phyloP scores from a whole-genome alignment of 805 yeast genomes.

The Groenewaldozyma salmanticensis region DNA sequence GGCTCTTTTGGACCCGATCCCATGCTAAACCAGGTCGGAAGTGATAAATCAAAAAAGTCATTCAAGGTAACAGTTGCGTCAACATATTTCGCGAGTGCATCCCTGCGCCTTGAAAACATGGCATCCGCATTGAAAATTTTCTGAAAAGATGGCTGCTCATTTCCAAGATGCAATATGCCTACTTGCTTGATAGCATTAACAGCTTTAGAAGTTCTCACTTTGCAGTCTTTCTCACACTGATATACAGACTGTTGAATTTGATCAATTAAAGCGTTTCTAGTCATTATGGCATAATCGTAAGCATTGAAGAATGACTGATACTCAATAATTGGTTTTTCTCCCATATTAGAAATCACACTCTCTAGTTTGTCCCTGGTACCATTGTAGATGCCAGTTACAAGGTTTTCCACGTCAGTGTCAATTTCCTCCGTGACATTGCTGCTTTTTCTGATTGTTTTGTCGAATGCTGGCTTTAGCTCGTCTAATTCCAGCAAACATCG shows the following conservation, averaged over 20 bases:
- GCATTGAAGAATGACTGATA: conserved; percentile 57
- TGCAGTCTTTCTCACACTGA: conserved; percentile 61
- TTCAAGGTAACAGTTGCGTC: conserved; percentile 48
- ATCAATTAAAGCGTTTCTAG: conserved; percentile 59
- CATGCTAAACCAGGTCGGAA: conserved; percentile 20
- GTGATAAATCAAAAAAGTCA: conserved; percentile 76
- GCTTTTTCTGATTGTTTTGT: conserved; percentile 42
- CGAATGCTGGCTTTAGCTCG: conserved; percentile 55
- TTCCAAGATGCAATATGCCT: conserved; percentile 59
- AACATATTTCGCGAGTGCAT: conserved; percentile 48
- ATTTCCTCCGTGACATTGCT: conserved; percentile 47
- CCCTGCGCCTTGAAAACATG: conserved; percentile 75
- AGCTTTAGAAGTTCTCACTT: conserved; percentile 44
- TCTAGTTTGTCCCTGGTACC: conserved; percentile 46
- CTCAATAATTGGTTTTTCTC: conserved; percentile 41
- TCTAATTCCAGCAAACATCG: conserved; percentile 41
- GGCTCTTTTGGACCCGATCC: neutral
- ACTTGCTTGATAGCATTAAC: conserved; percentile 52
- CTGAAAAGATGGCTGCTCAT: conserved; percentile 36
- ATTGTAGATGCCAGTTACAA: conserved; percentile 50
- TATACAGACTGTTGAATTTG: conserved; percentile 55
- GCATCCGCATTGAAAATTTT: conserved; percentile 46
- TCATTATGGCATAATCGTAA: conserved; percentile 57
- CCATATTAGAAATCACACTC: conserved; percentile 42
- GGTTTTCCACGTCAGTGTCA: conserved; percentile 51